Percentiles rank a stretch among this genome's conserved stretches.
Evolutionary conservation across 2,329 filamentous ascomycete species (phyloP).

Genomic region (Pseudogymnoascus sp.): DNA sequence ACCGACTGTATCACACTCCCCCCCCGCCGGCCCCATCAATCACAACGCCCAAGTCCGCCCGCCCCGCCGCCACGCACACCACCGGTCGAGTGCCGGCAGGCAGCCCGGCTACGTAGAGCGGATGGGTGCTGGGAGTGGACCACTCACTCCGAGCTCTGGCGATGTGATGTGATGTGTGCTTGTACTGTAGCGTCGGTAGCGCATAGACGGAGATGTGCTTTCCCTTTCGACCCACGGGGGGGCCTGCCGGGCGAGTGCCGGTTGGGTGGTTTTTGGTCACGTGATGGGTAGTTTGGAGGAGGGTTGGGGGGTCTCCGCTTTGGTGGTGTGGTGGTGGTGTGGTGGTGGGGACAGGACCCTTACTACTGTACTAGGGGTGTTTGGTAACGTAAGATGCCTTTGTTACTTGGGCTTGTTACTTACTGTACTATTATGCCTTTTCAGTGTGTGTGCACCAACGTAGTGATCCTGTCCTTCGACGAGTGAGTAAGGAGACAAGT

Average conservation of each 20-base stretch:
- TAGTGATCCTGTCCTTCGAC: background rate
- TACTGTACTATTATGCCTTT: background rate
- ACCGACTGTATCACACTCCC: background rate
- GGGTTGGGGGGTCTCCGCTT: too few relatives aligned
- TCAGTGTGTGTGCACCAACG: background rate
- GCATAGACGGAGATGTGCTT: too few relatives aligned
- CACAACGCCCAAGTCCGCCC: background rate
- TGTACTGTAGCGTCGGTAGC: too few relatives aligned
- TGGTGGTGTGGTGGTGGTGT: background rate
- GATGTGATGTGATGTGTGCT: too few relatives aligned
- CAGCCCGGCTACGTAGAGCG: background rate
- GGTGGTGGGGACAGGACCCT: background rate
- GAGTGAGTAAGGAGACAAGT: background rate
- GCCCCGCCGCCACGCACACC: background rate
- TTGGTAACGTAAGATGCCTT: background rate
- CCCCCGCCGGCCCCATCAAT: background rate
- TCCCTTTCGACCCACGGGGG: too few relatives aligned
- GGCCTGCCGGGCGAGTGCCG: too few relatives aligned
- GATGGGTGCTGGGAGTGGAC: background rate
- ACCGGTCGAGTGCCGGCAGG: background rate
- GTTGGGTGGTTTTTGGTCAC: background rate
- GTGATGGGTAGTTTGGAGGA: background rate
- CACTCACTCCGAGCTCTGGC: background rate
- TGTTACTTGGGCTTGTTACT: too few relatives aligned
- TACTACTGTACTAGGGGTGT: background rate